phyloP scores from a whole-genome alignment of 768 basidiomycete species.

The Russula compacta region DNA sequence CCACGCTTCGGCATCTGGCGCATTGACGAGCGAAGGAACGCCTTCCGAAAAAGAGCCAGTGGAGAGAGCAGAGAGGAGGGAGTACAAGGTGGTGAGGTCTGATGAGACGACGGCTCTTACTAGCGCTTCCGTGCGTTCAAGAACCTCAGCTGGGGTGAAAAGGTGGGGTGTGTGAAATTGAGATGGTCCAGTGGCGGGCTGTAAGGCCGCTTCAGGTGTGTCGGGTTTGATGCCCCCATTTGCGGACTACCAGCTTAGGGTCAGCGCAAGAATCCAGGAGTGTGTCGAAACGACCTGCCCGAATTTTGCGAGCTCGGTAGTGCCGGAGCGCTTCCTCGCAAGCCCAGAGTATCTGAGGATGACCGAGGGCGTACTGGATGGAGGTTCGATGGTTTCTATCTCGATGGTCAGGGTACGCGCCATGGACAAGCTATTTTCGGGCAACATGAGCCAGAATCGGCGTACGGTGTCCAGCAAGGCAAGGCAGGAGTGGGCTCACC shows the following conservation, averaged over 20 bases:
- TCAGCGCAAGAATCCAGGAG: background rate
- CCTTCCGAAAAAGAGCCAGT: conserved; percentile 19
- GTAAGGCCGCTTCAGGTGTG: conserved; percentile 47
- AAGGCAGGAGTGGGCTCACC: conserved; percentile 33
- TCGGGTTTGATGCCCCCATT: conserved; percentile 37
- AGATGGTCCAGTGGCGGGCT: conserved; percentile 20
- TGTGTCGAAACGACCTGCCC: conserved; percentile 32
- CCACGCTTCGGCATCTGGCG: conserved; percentile 61
- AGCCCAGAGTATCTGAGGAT: conserved; percentile 57
- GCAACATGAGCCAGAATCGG: background rate
- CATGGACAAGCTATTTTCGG: conserved; percentile 46
- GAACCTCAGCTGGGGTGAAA: conserved; percentile 35
- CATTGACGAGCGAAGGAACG: conserved; percentile 52
- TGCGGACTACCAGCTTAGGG: background rate
- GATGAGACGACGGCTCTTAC: conserved; percentile 43
- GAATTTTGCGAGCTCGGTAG: conserved; percentile 49
- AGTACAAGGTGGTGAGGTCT: conserved; percentile 43
- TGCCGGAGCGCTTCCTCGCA: conserved; percentile 59
- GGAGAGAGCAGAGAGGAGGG: conserved; percentile 43
- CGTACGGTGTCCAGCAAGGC: background rate
- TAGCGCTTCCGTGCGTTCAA: conserved; percentile 41
- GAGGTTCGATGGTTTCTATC: conserved; percentile 67
- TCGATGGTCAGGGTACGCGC: conserved; percentile 63
- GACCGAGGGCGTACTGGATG: conserved; percentile 55
- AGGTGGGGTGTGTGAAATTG: conserved; percentile 14